These are phyloP conservation scores for Clavulina sp. DNA, from an alignment of 768 basidiomycete genomes.

Conservation along the genomic window DNA sequence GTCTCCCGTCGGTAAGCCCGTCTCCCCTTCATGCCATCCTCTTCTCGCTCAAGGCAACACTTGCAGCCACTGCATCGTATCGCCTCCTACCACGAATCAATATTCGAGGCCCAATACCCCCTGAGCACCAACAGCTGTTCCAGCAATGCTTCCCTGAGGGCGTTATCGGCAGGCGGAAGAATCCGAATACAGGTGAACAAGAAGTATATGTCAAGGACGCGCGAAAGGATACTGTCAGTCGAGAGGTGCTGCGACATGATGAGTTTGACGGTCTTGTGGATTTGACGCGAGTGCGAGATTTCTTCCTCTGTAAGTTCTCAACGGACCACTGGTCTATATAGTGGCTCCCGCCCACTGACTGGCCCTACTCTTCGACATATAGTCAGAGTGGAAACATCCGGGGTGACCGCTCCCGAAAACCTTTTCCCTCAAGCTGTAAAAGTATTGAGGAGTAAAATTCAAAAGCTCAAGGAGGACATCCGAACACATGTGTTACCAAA, in stretches of 20 bases:
- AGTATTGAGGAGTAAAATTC: slow-evolving; percentile 69
- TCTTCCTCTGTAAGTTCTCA: slow-evolving; percentile 68
- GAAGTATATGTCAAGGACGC: slow-evolving; percentile 33
- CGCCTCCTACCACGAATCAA: slow-evolving; percentile 74
- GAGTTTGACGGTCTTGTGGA: slow-evolving; percentile 77
- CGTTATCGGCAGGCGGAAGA: slow-evolving; percentile 39
- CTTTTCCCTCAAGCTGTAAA: slow-evolving; percentile 63
- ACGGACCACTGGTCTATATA: not conserved
- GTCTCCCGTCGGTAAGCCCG: slow-evolving; percentile 63
- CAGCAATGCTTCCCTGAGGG: slow-evolving; percentile 74
- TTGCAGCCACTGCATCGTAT: slow-evolving; percentile 82
- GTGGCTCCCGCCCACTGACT: not conserved
- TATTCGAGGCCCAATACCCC: slow-evolving; percentile 54
- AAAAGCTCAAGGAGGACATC: slow-evolving; percentile 3
- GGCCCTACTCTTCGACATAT: not conserved
- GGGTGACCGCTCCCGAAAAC: slow-evolving; percentile 70
- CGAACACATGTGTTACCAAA: not conserved
- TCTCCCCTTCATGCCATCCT: slow-evolving; percentile 13
- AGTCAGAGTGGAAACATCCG: slow-evolving; percentile 87
- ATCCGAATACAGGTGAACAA: slow-evolving; percentile 35
- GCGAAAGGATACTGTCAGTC: slow-evolving; percentile 72
- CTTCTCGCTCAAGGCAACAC: not conserved
- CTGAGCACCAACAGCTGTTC: slow-evolving; percentile 64
- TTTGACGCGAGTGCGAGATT: slow-evolving; percentile 73
- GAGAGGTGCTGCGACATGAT: slow-evolving; percentile 82